Conservation (phyloP, 306 rosid genomes). For the Lathyrus tuberosus region DNA sequence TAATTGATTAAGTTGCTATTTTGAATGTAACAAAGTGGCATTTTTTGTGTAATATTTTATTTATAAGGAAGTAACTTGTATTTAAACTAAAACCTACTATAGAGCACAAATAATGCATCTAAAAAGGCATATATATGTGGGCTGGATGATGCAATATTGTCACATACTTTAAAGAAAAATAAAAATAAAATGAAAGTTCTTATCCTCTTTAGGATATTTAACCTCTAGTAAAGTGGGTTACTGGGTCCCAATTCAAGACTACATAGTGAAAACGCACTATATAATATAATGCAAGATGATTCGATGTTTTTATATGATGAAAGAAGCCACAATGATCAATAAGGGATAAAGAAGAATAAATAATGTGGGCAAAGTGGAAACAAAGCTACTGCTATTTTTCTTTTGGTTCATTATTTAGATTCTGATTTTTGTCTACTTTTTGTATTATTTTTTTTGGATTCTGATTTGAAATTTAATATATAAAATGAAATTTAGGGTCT, state of each 20-base stretch:
- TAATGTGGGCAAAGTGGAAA: conserved; percentile 54
- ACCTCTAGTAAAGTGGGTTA: conserved; percentile 20
- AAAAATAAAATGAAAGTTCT: not conserved
- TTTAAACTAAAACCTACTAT: not conserved
- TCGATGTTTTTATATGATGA: conserved; percentile 45
- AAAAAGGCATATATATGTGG: not conserved
- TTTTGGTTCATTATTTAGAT: conserved; percentile 43
- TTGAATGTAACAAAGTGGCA: not conserved
- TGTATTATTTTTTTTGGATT: not conserved
- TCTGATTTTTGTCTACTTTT: conserved; percentile 9
- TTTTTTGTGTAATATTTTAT: not conserved
- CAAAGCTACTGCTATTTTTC: conserved; percentile 51
- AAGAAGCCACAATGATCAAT: conserved; percentile 45
- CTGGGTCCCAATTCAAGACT: conserved; percentile 38
- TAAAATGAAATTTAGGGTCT: not conserved
- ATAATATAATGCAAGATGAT: conserved; percentile 17
- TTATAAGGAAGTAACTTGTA: not conserved
- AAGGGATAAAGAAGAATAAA: conserved; percentile 37
- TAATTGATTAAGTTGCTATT: conserved; percentile 15
- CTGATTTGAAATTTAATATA: conserved; percentile 16
- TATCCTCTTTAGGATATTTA: conserved; percentile 41
- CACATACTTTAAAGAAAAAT: not conserved
- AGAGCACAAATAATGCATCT: conserved; percentile 1
- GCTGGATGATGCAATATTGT: conserved; percentile 43
- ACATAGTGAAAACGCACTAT: conserved; percentile 66